Evolutionary conservation across 1,139 yeast genomes (phyloP).

Genomic region (Yamadazyma spencermartinsiae): DNA sequence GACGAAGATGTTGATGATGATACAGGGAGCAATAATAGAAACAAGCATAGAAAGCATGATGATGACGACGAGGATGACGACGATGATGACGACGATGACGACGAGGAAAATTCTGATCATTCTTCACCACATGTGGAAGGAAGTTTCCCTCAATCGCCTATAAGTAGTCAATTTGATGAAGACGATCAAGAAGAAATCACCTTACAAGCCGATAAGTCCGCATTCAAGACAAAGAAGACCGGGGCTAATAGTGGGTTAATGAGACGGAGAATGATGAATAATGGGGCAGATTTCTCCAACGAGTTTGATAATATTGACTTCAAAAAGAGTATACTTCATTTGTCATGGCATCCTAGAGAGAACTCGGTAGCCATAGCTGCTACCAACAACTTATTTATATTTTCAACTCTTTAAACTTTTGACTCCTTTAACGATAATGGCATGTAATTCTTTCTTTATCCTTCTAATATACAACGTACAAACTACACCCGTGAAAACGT

Average conservation of each 20-base stretch:
- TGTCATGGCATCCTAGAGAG: conserved; percentile 98
- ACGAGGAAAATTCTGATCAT: conserved; percentile 24
- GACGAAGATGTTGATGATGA: conserved; percentile 31
- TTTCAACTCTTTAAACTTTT: conserved; percentile 55
- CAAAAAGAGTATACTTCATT: conserved; percentile 90
- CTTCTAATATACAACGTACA: not conserved
- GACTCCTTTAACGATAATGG: conserved; percentile 7
- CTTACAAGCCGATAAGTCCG: conserved; percentile 96
- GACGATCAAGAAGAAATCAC: conserved; percentile 74
- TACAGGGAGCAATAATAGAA: conserved; percentile 25
- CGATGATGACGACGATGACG: conserved; percentile 46
- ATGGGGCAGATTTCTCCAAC: conserved; percentile 35
- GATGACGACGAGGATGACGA: conserved; percentile 47
- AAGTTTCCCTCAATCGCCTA: conserved; percentile 37
- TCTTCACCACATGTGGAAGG: conserved; percentile 27
- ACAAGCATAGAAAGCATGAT: conserved; percentile 26
- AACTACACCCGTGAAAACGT: too few species aligned
- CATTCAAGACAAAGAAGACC: conserved; percentile 78
- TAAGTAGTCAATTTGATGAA: conserved; percentile 33
- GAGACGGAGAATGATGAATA: conserved; percentile 50
- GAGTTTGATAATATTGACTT: conserved; percentile 89
- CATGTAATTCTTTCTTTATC: conserved; percentile 6
- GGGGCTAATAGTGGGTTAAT: conserved; percentile 33
- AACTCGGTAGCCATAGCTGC: conserved; percentile 98
- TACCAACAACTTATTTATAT: conserved; percentile 86